phyloP scores from a whole-genome alignment of 306 rosid genomes.

The Leucaena leucocephala region DNA sequence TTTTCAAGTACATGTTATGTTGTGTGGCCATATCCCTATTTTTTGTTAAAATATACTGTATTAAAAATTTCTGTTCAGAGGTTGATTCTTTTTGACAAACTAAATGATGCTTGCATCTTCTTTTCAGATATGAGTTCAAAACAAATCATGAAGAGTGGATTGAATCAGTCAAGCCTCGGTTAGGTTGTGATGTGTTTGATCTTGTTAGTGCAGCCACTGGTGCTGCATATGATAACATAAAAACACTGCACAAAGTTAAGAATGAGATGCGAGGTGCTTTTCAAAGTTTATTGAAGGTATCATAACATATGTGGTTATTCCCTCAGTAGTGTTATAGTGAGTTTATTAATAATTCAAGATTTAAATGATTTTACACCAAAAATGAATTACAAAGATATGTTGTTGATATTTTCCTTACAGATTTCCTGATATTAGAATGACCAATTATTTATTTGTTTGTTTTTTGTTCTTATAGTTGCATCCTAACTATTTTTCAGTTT shows the following conservation, averaged over 20 bases:
- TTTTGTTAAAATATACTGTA: neutral
- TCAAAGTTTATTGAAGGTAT: conserved; percentile 82
- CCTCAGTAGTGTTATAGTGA: neutral
- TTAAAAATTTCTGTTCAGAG: neutral
- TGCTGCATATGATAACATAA: conserved; percentile 60
- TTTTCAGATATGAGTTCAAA: conserved; percentile 85
- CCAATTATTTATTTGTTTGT: neutral
- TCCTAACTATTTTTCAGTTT: neutral
- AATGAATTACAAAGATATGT: neutral
- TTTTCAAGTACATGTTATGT: neutral
- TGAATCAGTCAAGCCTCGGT: conserved; percentile 69
- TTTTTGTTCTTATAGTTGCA: neutral
- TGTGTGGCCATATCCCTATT: neutral
- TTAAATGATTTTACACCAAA: conserved; percentile 12
- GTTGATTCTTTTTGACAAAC: conserved; percentile 18
- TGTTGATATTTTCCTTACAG: neutral
- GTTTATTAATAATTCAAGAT: neutral
- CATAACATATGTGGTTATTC: conserved; percentile 23
- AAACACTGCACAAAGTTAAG: conserved; percentile 74
- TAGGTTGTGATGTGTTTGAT: conserved; percentile 57
- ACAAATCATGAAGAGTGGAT: conserved; percentile 88
- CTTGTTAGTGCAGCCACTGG: conserved; percentile 62
- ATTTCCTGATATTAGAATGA: neutral
- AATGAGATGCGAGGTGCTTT: conserved; percentile 79
- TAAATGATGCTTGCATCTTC: conserved; percentile 29